Evolutionary conservation across 371 early-diverging fungal species (phyloP).

Genomic region (Syncephalis fuscata): DNA sequence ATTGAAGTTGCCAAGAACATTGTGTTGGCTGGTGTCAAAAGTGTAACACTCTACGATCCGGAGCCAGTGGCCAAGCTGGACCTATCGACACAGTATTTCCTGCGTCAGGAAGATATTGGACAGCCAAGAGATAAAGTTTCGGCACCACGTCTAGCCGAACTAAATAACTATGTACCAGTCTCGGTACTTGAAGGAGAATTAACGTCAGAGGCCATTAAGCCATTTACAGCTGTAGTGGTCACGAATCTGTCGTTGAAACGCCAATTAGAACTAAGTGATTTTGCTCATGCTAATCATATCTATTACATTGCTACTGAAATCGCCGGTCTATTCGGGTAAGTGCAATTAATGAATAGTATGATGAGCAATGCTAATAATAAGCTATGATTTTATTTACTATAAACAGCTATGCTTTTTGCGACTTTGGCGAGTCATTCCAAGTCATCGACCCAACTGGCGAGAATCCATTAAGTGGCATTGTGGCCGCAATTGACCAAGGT

Average conservation of each 20-base stretch:
- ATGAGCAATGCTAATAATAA: neutral
- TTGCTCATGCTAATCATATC: constrained; percentile 67
- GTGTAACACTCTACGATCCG: constrained; percentile 89
- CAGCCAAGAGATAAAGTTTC: constrained; percentile 72
- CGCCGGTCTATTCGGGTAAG: constrained; percentile 91
- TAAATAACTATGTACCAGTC: constrained; percentile 97
- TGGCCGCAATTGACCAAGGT: constrained; percentile 76
- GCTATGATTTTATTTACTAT: neutral
- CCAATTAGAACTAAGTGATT: constrained; percentile 82
- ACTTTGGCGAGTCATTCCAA: constrained; percentile 86
- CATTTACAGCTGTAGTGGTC: constrained; percentile 77
- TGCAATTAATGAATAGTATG: no score
- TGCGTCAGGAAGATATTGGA: constrained; percentile 81
- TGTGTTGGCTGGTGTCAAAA: constrained; percentile 97
- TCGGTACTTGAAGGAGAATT: constrained; percentile 62
- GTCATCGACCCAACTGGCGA: constrained; percentile 93
- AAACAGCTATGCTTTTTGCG: constrained; percentile 61
- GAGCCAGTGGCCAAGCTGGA: constrained; percentile 59
- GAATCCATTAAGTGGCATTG: constrained; percentile 82
- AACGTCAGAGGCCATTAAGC: constrained; percentile 42
- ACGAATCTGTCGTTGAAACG: constrained; percentile 61
- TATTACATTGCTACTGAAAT: constrained; percentile 88
- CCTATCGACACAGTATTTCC: constrained; percentile 96
- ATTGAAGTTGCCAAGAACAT: constrained; percentile 99
- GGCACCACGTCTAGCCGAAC: constrained; percentile 72